phyloP scores from a whole-genome alignment of 345 rosid genomes.

The Raphanus sativus region DNA sequence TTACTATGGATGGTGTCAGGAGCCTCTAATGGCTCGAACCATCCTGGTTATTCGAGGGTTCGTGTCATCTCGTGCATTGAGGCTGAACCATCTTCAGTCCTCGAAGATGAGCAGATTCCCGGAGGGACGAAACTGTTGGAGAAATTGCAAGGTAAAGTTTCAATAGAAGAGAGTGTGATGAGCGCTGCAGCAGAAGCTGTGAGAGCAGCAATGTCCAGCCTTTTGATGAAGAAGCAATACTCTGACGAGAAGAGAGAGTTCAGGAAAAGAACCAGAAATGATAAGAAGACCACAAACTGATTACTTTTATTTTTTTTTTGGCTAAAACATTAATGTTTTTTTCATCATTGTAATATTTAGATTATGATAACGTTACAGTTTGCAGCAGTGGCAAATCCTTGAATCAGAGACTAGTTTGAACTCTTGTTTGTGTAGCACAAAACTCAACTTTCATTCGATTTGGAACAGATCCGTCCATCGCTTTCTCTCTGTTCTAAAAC shows the following conservation, averaged over 20 bases:
- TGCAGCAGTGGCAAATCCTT: neutral
- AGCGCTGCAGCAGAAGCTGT: constrained; percentile 75
- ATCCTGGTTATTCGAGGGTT: constrained; percentile 52
- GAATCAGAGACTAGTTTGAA: neutral
- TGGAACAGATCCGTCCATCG: no score
- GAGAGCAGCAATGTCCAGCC: constrained; percentile 68
- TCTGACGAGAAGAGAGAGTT: constrained; percentile 68
- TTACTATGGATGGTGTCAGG: constrained; percentile 75
- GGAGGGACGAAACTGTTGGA: constrained; percentile 60
- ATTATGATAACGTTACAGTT: neutral
- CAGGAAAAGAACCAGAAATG: constrained; percentile 84
- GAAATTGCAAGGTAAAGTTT: constrained; percentile 62
- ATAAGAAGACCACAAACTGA: constrained; percentile 54
- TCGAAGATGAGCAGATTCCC: constrained; percentile 58
- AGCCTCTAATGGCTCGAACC: constrained; percentile 58
- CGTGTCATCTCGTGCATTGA: constrained; percentile 47
- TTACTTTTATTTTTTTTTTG: no score
- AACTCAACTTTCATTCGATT: neutral
- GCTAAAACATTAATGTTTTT: no score
- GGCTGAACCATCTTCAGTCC: constrained; percentile 25
- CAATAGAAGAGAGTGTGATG: constrained; percentile 57
- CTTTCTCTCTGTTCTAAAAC: neutral
- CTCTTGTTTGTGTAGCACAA: neutral
- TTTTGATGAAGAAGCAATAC: constrained; percentile 88
- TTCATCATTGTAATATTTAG: neutral